phyloP scores from a whole-genome alignment of 768 basidiomycete genomes.

The Leccinum boreale region DNA sequence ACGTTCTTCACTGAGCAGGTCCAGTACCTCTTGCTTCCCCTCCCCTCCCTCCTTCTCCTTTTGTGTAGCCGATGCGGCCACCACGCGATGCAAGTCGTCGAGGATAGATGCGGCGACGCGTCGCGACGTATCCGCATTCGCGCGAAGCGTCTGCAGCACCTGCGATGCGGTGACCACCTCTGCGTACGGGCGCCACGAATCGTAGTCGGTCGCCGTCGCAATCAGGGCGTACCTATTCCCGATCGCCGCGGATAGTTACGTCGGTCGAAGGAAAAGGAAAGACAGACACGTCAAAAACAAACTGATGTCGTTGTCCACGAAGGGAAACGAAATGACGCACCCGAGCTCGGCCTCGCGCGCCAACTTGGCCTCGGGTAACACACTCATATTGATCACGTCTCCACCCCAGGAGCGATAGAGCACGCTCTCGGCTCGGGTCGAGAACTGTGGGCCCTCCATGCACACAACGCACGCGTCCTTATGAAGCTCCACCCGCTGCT shows the following conservation, averaged over 20 bases:
- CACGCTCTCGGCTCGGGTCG: constrained; percentile 91
- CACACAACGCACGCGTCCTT: constrained; percentile 84
- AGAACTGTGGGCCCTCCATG: constrained; percentile 98
- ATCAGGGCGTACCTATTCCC: constrained; percentile 82
- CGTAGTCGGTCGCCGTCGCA: constrained; percentile 91
- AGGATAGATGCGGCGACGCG: constrained; percentile 68
- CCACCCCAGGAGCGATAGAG: constrained; percentile 95
- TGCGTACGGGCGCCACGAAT: constrained; percentile 84
- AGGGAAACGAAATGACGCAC: constrained; percentile 35
- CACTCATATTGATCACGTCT: constrained; percentile 97
- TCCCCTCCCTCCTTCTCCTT: neutral
- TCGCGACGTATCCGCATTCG: constrained; percentile 85
- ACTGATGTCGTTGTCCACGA: too few species aligned
- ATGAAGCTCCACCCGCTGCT: constrained; percentile 59
- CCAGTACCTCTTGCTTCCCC: neutral
- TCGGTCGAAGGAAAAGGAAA: neutral
- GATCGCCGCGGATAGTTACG: neutral
- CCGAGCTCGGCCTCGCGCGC: constrained; percentile 93
- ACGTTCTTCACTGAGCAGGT: constrained; percentile 61
- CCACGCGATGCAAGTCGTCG: constrained; percentile 45
- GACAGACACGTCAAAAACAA: too few species aligned
- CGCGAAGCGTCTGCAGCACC: constrained; percentile 82
- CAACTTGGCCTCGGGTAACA: constrained; percentile 94
- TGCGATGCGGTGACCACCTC: constrained; percentile 87
- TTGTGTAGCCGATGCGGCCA: neutral